phyloP scores from a whole-genome alignment of 805 yeast genomes.

The Lipomyces chichibuensis region DNA sequence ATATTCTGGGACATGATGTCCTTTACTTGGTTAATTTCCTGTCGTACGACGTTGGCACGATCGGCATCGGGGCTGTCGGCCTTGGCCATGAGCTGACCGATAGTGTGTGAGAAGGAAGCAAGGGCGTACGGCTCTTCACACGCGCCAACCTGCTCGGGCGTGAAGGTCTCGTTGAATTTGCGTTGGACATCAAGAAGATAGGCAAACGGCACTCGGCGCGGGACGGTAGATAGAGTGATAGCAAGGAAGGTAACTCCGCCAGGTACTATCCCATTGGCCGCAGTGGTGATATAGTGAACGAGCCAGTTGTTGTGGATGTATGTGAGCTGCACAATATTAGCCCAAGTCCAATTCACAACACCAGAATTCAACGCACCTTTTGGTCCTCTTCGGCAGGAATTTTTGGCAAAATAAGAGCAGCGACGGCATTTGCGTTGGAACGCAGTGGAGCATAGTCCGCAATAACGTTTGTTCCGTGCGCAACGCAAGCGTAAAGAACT shows the following conservation, averaged over 20 bases:
- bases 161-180: conserved; percentile 28
- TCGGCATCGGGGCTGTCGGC: conserved; percentile 20
- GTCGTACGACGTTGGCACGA: conserved; percentile 39
- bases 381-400: conserved; percentile 39
- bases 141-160: conserved; percentile 31
- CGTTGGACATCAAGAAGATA: conserved; percentile 37
- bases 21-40: conserved; percentile 66
- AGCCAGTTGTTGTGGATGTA: conserved; percentile 41
- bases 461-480: conserved; percentile 49
- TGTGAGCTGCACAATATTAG: conserved; percentile 34
- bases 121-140: conserved; percentile 31
- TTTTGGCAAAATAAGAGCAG: conserved; percentile 35
- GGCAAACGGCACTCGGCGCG: conserved; percentile 39
- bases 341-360: background rate
- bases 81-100: conserved; percentile 31
- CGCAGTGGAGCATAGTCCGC: conserved; percentile 57
- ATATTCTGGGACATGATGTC: conserved; percentile 73
- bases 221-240: conserved; percentile 37
- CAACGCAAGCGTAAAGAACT: conserved; percentile 37
- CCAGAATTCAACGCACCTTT: conserved; percentile 31
- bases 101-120: conserved; percentile 27
- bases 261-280: conserved; percentile 36
- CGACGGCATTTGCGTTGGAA: conserved; percentile 52
- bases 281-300: conserved; percentile 43
- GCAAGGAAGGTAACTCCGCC: conserved; percentile 41